Conservation (phyloP, 2,329 filamentous ascomycete species). For the Diaporthe longicolla region DNA sequence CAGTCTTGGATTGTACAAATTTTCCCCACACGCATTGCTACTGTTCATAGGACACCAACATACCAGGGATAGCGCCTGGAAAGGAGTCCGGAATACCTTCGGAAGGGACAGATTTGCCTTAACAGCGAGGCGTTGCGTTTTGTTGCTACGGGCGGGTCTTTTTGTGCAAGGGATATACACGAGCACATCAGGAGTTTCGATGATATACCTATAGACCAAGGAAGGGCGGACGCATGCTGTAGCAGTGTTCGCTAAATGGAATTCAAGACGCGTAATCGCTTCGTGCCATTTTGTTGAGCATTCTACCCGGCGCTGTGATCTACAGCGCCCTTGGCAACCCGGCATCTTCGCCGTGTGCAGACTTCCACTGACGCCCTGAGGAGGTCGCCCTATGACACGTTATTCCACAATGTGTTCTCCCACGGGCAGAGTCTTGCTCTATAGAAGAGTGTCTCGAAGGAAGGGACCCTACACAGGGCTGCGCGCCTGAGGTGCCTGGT, state of each 20-base stretch:
- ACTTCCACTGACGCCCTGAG: no score
- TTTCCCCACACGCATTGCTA: constrained; percentile 1
- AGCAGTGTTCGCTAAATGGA: constrained; percentile 7
- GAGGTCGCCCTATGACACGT: no score
- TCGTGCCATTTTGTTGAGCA: not conserved
- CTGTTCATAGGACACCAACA: constrained; percentile 25
- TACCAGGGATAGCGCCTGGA: not conserved
- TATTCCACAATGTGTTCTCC: not conserved
- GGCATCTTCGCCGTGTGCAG: no score
- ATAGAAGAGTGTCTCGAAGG: not conserved
- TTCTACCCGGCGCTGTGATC: not conserved
- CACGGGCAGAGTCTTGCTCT: not conserved
- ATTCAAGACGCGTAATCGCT: not conserved
- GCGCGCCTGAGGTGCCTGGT: not conserved
- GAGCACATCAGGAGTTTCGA: constrained; percentile 24
- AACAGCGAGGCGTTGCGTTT: constrained; percentile 35
- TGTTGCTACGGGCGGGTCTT: constrained; percentile 5
- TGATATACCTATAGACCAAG: constrained; percentile 16
- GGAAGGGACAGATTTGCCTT: constrained; percentile 15
- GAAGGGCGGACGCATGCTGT: constrained; percentile 18
- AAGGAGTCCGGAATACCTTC: not conserved
- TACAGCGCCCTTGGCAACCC: not conserved
- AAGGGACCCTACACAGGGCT: no score
- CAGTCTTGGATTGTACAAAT: constrained; percentile 16
- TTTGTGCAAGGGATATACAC: constrained; percentile 3